These are phyloP conservation scores for Chlamydomonas urium DNA, from an alignment of 139 green algal genomes.

Conservation along the genomic window DNA sequence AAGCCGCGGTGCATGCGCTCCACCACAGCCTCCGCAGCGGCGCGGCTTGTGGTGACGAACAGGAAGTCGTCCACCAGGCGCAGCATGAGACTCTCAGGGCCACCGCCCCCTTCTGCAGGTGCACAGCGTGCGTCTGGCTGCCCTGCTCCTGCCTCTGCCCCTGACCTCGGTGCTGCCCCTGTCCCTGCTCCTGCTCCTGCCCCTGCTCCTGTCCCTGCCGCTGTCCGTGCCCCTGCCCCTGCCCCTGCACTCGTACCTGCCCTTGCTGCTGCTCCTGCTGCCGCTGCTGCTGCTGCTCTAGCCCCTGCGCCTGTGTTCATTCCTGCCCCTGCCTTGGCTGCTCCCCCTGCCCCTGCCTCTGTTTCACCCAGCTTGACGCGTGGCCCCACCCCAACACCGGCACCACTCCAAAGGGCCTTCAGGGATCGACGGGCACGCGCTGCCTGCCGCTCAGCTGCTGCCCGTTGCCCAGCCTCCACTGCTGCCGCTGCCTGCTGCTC, in stretches of 20 bases:
- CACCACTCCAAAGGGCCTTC: no score
- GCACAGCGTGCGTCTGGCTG: background rate
- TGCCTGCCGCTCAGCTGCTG: no score
- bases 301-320: background rate
- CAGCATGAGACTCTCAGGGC: constrained; percentile 52
- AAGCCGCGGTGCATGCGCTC: constrained; percentile 60
- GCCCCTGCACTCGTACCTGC: background rate
- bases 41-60: constrained; percentile 58
- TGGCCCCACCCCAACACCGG: no score
- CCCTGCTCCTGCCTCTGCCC: constrained; percentile 7
- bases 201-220: background rate
- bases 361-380: no score
- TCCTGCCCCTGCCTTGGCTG: background rate
- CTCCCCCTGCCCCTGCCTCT: background rate
- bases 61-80: constrained; percentile 87
- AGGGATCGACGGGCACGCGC: no score
- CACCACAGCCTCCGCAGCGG: constrained; percentile 55
- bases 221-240: background rate
- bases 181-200: background rate
- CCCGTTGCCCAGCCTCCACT: no score
- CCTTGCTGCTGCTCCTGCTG: background rate
- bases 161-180: background rate
- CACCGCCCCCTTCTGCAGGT: background rate
- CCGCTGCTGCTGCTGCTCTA: background rate
- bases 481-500: no score